Evolutionary conservation across 2,329 filamentous ascomycete genomes (phyloP).

Genomic region (Ceratocystis destructans): DNA sequence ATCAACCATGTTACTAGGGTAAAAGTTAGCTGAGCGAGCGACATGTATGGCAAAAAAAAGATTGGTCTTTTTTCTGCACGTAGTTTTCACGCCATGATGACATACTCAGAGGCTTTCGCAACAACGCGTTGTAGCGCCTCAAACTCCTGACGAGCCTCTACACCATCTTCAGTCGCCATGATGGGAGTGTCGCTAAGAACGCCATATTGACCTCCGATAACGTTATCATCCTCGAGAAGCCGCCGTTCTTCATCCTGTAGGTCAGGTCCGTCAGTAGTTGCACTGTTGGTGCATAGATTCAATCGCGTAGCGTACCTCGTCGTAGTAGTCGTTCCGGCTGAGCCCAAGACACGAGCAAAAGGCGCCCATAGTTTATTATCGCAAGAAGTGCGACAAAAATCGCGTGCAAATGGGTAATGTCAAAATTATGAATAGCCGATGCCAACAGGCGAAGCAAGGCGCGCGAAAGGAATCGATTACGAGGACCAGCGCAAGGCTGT

Average conservation of each 20-base stretch:
- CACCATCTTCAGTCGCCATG: constrained; percentile 43
- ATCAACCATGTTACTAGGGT: constrained; percentile 48
- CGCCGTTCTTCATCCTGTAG: constrained; percentile 43
- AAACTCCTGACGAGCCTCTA: constrained; percentile 49
- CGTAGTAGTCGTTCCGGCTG: constrained; percentile 9
- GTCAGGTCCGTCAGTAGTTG: background rate
- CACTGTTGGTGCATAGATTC: background rate
- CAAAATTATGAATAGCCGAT: background rate
- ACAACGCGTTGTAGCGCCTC: constrained; percentile 52
- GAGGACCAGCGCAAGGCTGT: too few relatives aligned
- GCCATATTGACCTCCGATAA: constrained; percentile 45
- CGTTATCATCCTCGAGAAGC: constrained; percentile 47
- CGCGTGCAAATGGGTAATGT: background rate
- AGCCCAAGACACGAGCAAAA: constrained; percentile 18
- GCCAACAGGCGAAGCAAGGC: background rate
- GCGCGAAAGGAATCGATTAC: too few relatives aligned
- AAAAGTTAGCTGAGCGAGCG: constrained; percentile 17
- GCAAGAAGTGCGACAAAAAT: background rate
- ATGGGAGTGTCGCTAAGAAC: constrained; percentile 46
- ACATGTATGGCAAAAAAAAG: background rate
- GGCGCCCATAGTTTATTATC: constrained; percentile 11
- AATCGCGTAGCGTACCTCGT: constrained; percentile 9
- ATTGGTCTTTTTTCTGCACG: constrained; percentile 6
- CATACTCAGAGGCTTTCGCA: constrained; percentile 50
- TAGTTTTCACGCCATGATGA: background rate